Conservation (phyloP, 176 grass and related monocot genomes). For the Elaeis guineensis region DNA sequence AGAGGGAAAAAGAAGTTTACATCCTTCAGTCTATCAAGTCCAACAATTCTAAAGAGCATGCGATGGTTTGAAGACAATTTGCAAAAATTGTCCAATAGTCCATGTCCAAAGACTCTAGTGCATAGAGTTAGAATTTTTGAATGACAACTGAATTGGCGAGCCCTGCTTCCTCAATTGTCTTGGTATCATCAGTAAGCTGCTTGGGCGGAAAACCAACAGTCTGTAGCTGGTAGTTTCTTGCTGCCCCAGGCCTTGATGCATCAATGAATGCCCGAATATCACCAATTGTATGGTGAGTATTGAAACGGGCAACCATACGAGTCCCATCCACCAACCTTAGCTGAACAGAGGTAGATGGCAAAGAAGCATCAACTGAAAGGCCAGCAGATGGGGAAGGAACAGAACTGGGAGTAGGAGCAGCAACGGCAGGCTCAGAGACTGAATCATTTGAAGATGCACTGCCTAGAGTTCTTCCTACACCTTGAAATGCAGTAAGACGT, state of each 20-base stretch:
- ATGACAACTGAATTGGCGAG: slow-evolving; percentile 87
- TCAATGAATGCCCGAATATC: slow-evolving; percentile 69
- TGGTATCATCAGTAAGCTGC: slow-evolving; percentile 45
- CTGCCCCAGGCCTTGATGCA: slow-evolving; percentile 45
- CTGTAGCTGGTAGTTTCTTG: slow-evolving; percentile 50
- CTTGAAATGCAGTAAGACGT: slow-evolving; percentile 38
- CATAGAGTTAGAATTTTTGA: slow-evolving; percentile 44
- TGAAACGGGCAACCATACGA: slow-evolving; percentile 70
- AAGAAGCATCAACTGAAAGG: slow-evolving; percentile 46
- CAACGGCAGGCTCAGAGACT: slow-evolving; percentile 5
- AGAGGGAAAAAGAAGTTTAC: too few species aligned
- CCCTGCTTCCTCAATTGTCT: slow-evolving; percentile 77
- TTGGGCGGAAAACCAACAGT: slow-evolving; percentile 71
- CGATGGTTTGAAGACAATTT: too few species aligned
- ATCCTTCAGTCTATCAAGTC: too few species aligned
- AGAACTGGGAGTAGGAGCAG: slow-evolving; percentile 13
- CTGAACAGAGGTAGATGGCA: slow-evolving; percentile 84
- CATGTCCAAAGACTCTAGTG: too few species aligned
- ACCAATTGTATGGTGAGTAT: slow-evolving; percentile 53
- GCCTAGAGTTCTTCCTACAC: slow-evolving; percentile 38
- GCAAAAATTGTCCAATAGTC: too few species aligned
- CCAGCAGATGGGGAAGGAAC: slow-evolving; percentile 4
- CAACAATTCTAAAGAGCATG: too few species aligned
- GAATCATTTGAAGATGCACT: slow-evolving; percentile 27
- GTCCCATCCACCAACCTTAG: slow-evolving; percentile 82